Evolutionary conservation across 2,329 filamentous ascomycete genomes (phyloP).

Genomic region (Stagonosporopsis chrysanthemi): DNA sequence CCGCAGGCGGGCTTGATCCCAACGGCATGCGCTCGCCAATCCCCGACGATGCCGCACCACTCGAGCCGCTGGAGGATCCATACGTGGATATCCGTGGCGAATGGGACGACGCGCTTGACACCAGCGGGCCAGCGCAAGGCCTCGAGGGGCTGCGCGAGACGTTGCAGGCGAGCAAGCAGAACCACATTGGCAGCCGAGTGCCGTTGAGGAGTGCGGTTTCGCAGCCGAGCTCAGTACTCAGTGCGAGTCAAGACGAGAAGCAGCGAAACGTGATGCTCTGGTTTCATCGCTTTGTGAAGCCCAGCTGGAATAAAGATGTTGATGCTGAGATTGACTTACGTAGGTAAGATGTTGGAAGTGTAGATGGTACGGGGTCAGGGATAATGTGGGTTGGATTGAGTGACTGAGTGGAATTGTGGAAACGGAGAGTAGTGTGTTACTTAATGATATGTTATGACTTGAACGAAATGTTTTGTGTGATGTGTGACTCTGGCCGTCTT

Average conservation of each 20-base stretch:
- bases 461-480: no score
- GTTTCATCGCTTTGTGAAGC: constrained; percentile 8
- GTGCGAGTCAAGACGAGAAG: not conserved
- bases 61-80: not conserved
- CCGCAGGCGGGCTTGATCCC: constrained; percentile 10
- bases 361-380: not conserved
- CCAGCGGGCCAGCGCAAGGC: not conserved
- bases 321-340: constrained; percentile 5
- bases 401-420: no score
- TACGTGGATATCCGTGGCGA: constrained; percentile 1
- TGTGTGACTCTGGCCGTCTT: no score
- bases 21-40: not conserved
- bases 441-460: no score
- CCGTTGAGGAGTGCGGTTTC: not conserved
- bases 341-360: not conserved
- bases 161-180: constrained; percentile 1
- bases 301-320: constrained; percentile 10
- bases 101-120: not conserved
- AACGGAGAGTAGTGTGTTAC: no score
- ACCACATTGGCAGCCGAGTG: not conserved
- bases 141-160: constrained; percentile 9
- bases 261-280: constrained; percentile 1
- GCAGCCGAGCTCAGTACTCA: not conserved
- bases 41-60: not conserved
- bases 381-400: no score